Base-by-base conservation (phyloP, 305 asterid species). In the Caryopteris hybrid region DNA sequence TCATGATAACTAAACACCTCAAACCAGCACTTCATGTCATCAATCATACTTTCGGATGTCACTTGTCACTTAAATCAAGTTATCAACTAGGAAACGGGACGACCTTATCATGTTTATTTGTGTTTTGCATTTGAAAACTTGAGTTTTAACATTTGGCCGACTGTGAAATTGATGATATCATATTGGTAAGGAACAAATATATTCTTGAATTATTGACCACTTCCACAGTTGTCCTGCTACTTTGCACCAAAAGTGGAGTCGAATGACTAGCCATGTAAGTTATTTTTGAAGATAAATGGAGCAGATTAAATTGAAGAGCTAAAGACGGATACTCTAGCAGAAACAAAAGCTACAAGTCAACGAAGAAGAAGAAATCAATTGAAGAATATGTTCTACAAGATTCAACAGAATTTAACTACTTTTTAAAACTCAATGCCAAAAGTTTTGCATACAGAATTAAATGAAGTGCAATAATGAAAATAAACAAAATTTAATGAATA, bases 381-480 rank as follows among this genome's bases (percentile, higher is more conserved):
- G 41, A 45, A 29, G 39, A 54, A 43, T n/a, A 23, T 43, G 74
- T 43, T 60, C 71, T 21, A 54, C 68, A 42, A 50, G 54, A 20
- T 17, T 33, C 53, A 45, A 73, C 29, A 29, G 66, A 38, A 47
- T 13, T 22, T 13, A 20, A 69, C 64, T 46, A 47, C 54, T 16
- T 13, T 16, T 25, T 20, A 27, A 11, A 61, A 64, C 53, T 65
- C 48, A 21, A 50, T 27, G 54, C 61, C 27, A 36, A 54, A 9
- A 56, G 2, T 31, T 31, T 27, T 6, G 63, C 70, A 18, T 13
- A 56, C 18, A 66, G 22, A 66, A 51, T 59, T 52, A 56, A 53
- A 18, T 33, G 54, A 73, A 46, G 6, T 8, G 33, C 63, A 56
- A 10, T 4, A 43, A 70, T 53, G 45, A 47, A 69, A 12, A 50